Evolutionary conservation across 225 moss, liverwort and hornwort genomes (phyloP).

Genomic region (Polytrichum formosum): DNA sequence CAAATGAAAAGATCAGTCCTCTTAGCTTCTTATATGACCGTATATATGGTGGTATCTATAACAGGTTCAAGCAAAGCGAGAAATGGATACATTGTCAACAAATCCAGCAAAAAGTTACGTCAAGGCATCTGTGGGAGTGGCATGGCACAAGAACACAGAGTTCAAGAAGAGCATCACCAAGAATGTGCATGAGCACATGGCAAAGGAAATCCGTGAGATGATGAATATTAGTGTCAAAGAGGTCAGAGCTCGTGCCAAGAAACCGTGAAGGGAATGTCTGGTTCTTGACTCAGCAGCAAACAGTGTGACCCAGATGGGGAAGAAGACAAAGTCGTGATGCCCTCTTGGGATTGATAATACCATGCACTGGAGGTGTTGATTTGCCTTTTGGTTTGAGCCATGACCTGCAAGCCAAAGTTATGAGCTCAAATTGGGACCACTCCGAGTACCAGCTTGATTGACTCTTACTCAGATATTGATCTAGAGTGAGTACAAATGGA

Average conservation of each 20-base stretch:
- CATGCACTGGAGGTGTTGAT: too few species aligned
- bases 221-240: conserved; percentile 43
- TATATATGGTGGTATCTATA: background rate
- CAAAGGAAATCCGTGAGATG: conserved; percentile 47
- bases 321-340: too few species aligned
- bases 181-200: conserved; percentile 64
- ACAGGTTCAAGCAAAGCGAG: conserved; percentile 78
- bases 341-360: too few species aligned
- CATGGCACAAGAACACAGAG: conserved; percentile 86
- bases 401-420: too few species aligned
- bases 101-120: conserved; percentile 45
- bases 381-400: too few species aligned
- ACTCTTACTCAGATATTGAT: too few species aligned
- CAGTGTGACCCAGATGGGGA: too few species aligned
- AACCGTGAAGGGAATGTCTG: background rate
- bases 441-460: too few species aligned
- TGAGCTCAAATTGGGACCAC: too few species aligned
- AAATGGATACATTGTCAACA: conserved; percentile 42
- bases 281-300: background rate
- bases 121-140: conserved; percentile 70
- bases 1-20: too few species aligned
- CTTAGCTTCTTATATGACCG: too few species aligned
- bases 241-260: conserved; percentile 34
- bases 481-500: too few species aligned
- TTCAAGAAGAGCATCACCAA: conserved; percentile 75